A percentile compares a stretch with the other conserved stretches of the same genome.
Conservation (phyloP, 768 basidiomycete species). For the Amanita jacksonii region DNA sequence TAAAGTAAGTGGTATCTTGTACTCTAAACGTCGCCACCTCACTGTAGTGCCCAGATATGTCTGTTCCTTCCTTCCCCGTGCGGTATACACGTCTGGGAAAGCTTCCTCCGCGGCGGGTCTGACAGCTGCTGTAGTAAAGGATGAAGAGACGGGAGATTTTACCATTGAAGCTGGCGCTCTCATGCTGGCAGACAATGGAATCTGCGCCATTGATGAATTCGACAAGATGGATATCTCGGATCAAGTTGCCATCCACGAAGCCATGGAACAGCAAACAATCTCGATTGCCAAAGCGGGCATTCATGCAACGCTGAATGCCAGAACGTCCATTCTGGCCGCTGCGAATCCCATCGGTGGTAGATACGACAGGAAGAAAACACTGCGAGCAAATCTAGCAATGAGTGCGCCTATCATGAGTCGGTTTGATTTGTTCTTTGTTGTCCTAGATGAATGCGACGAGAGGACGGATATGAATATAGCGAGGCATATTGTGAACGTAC, state of each 20-base stretch:
- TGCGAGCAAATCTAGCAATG: constrained; percentile 94
- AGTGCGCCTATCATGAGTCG: constrained; percentile 98
- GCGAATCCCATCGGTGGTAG: constrained; percentile 97
- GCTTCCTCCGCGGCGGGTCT: constrained; percentile 98
- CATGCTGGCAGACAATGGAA: constrained; percentile 99
- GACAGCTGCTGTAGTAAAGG: constrained; percentile 95
- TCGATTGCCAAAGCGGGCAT: constrained; percentile 99
- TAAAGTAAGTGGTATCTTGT: constrained; percentile 58
- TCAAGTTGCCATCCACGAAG: constrained; percentile 99
- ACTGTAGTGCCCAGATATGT: constrained; percentile 58
- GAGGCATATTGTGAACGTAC: constrained; percentile 95
- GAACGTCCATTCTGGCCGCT: constrained; percentile 95
- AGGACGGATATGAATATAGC: constrained; percentile 90
- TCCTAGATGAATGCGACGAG: constrained; percentile 94
- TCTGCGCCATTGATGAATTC: constrained; percentile 99
- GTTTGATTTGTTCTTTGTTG: constrained; percentile 96
- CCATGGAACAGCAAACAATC: constrained; percentile 99
- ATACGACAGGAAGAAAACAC: constrained; percentile 89
- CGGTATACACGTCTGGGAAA: constrained; percentile 99
- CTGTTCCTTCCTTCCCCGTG: constrained; percentile 94
- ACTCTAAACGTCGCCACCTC: neutral
- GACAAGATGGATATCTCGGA: constrained; percentile 99
- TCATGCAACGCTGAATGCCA: constrained; percentile 94
- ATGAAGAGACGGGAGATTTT: constrained; percentile 98
- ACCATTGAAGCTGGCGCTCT: constrained; percentile 98